Conservation (phyloP, 1,284 basidiomycete genomes). For the Malassezia furfur region DNA sequence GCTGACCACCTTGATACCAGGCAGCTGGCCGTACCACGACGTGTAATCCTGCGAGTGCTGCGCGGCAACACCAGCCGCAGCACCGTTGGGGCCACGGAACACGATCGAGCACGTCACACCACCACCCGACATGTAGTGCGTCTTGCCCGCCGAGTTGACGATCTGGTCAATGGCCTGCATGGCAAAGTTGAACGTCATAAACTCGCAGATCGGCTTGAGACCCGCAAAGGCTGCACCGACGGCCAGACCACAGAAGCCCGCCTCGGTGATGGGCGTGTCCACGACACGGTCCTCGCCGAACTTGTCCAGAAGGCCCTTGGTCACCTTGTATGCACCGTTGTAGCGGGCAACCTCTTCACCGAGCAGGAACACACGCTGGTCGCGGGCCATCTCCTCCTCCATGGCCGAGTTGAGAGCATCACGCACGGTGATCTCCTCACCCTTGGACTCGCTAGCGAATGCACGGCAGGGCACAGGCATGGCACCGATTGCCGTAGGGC, state of each 20-base stretch:
- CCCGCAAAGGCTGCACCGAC: constrained; percentile 89
- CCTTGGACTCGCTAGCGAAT: neutral
- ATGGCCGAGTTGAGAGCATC: constrained; percentile 95
- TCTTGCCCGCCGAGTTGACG: constrained; percentile 99
- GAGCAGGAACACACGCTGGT: constrained; percentile 87
- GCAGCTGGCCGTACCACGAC: constrained; percentile 83
- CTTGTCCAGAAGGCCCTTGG: constrained; percentile 88
- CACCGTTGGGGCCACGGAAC: constrained; percentile 99
- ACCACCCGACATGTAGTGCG: constrained; percentile 99
- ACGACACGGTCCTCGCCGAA: constrained; percentile 98
- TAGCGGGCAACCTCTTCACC: constrained; percentile 96
- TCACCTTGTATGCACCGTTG: constrained; percentile 24
- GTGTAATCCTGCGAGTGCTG: constrained; percentile 54
- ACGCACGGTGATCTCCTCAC: constrained; percentile 80
- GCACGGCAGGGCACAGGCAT: neutral
- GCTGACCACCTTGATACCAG: constrained; percentile 92
- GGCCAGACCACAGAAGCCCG: constrained; percentile 95
- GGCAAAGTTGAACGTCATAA: constrained; percentile 72
- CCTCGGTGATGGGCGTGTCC: constrained; percentile 81
- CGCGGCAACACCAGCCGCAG: constrained; percentile 88
- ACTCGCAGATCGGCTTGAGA: constrained; percentile 94
- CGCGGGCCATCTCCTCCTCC: constrained; percentile 98
- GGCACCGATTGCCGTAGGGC: neutral
- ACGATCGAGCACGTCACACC: constrained; percentile 95
- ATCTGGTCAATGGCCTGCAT: constrained; percentile 92